Evolutionary conservation across 768 basidiomycete species (phyloP).

Genomic region (Amyloporia xantha): DNA sequence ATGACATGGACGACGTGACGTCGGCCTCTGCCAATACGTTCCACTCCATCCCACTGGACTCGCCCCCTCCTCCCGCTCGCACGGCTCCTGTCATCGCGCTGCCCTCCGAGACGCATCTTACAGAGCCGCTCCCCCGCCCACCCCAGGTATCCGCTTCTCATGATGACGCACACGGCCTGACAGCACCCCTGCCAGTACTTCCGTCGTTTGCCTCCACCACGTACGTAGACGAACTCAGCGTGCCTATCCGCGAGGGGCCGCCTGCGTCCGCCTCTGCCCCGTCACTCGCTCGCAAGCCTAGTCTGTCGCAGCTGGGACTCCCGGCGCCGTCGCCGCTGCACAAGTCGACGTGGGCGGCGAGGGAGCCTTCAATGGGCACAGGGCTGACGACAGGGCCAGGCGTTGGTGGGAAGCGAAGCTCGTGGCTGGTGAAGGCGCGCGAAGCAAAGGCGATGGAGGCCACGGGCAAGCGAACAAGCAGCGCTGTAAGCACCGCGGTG

Average conservation of each 20-base stretch:
- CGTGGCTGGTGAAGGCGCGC: constrained; percentile 75
- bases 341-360: constrained; percentile 52
- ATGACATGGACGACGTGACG: constrained; percentile 11
- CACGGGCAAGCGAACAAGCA: constrained; percentile 11
- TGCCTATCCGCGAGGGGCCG: constrained; percentile 3
- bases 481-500: constrained; percentile 3
- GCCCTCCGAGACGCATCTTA: not conserved
- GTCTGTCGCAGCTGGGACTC: constrained; percentile 44
- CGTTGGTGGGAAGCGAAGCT: constrained; percentile 55
- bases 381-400: constrained; percentile 11
- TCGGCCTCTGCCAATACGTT: constrained; percentile 30
- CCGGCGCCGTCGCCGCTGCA: constrained; percentile 64
- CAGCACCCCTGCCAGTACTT: constrained; percentile 16
- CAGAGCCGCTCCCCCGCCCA: not conserved
- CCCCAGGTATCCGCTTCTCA: not conserved
- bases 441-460: constrained; percentile 46
- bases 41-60: constrained; percentile 34
- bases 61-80: constrained; percentile 18
- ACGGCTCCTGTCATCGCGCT: not conserved
- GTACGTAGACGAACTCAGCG: not conserved
- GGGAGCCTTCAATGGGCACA: constrained; percentile 27
- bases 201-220: not conserved
- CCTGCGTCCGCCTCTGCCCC: constrained; percentile 1
- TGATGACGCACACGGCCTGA: constrained; percentile 18
- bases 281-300: constrained; percentile 30